Evolutionary conservation across 164 flowering plant genomes (phyloP).

Genomic region (Vitis rotundifolia): DNA sequence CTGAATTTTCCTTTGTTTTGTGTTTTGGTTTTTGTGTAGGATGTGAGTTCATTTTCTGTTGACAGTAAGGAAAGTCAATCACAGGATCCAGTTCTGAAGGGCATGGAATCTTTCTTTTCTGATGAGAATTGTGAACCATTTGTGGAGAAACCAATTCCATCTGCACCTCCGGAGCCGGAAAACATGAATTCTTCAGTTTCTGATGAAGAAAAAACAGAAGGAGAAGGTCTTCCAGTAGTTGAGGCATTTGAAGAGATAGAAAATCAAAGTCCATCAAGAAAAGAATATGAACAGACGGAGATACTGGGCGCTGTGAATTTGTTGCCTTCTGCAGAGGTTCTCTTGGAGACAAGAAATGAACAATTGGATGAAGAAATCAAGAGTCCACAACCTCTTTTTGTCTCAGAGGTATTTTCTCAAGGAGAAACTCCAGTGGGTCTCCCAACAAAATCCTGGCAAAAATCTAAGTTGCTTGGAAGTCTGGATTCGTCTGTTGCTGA

Average conservation of each 20-base stretch:
- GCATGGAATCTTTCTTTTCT: constrained; percentile 10
- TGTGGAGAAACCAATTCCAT: constrained; percentile 20
- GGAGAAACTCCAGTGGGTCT: not conserved
- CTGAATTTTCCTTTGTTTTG: not conserved
- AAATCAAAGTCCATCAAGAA: constrained; percentile 14
- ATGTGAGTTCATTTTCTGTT: constrained; percentile 1
- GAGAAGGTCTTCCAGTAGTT: constrained; percentile 3
- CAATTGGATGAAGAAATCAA: constrained; percentile 16
- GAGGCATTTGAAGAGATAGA: constrained; percentile 12
- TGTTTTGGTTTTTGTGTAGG: constrained; percentile 5
- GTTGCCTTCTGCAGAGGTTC: constrained; percentile 15
- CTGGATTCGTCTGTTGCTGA: constrained; percentile 7
- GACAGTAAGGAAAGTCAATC: constrained; percentile 19
- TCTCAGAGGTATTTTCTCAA: constrained; percentile 8
- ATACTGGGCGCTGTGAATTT: constrained; percentile 22
- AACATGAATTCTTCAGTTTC: constrained; percentile 16
- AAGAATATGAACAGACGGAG: constrained; percentile 13
- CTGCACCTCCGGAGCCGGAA: constrained; percentile 45
- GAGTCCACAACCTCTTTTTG: constrained; percentile 13
- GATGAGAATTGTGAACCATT: constrained; percentile 20
- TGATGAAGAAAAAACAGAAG: constrained; percentile 18
- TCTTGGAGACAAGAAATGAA: constrained; percentile 6
- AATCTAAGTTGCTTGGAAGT: no score
- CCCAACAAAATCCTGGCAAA: constrained; percentile 3
- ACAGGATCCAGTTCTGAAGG: constrained; percentile 16